Evolutionary conservation across 441 rosid genomes (phyloP).

Genomic region (Kokia cookei): DNA sequence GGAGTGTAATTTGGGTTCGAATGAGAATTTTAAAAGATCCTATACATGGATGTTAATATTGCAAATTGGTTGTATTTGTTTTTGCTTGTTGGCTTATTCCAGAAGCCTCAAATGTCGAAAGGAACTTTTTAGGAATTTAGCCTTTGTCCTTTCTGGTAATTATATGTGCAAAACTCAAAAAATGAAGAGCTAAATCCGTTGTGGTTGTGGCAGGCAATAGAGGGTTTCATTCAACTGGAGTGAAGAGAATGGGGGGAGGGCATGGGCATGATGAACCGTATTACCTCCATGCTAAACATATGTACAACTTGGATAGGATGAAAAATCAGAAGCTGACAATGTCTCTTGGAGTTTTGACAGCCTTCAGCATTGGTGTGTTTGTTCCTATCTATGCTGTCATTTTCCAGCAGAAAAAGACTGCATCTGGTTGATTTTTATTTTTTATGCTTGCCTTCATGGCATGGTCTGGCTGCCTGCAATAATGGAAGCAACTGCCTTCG

Average conservation of each 20-base stretch:
- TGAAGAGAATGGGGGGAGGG: slow-evolving; percentile 13
- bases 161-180: background rate
- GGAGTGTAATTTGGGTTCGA: background rate
- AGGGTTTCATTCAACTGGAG: slow-evolving; percentile 68
- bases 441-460: background rate
- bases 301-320: slow-evolving; percentile 98
- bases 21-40: background rate
- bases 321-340: slow-evolving; percentile 71
- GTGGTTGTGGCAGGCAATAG: slow-evolving; percentile 44
- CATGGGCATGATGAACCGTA: slow-evolving; percentile 16
- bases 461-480: background rate
- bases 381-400: slow-evolving; percentile 82
- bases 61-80: background rate
- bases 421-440: slow-evolving; percentile 41
- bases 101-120: background rate
- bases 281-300: slow-evolving; percentile 78
- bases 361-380: slow-evolving; percentile 79
- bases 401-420: slow-evolving; percentile 93
- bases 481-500: background rate
- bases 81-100: background rate
- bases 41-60: background rate
- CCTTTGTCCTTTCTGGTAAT: background rate
- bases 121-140: background rate
- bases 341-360: slow-evolving; percentile 73
- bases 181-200: background rate